A percentile compares a stretch with the other conserved stretches of the same genome.
These are phyloP conservation scores for Phytophthora brassicae DNA, from an alignment of 352 stramenopile species.

Conservation along the genomic window DNA sequence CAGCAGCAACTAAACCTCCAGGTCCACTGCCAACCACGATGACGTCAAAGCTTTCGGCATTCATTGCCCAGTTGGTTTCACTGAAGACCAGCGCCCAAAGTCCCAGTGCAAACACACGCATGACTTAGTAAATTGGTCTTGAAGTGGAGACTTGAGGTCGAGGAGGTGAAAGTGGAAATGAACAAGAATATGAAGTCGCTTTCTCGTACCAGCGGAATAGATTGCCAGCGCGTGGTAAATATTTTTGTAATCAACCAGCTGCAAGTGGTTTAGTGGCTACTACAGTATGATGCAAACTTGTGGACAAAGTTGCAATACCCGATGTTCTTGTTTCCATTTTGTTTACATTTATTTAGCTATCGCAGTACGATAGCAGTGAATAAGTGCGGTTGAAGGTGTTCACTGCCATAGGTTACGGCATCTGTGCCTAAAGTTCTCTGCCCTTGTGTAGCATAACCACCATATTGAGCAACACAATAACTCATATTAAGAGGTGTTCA, in stretches of 20 bases:
- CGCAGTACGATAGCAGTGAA: no score
- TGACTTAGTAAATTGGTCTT: background rate
- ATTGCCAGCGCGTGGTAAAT: conserved; percentile 20
- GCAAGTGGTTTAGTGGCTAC: conserved; percentile 4
- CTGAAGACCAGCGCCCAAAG: conserved; percentile 2
- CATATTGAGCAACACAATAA: no score
- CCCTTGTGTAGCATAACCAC: no score
- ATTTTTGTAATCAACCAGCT: conserved; percentile 7
- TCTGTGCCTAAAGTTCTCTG: no score
- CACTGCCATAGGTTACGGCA: no score
- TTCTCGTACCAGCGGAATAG: no score
- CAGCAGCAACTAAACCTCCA: conserved; percentile 54
- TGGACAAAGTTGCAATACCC: conserved; percentile 4
- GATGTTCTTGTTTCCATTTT: background rate
- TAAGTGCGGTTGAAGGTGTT: no score
- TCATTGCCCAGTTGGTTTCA: background rate
- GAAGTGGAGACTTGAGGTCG: background rate
- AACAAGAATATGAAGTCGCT: no score
- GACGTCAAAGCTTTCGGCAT: conserved; percentile 43
- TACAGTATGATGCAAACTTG: conserved; percentile 4
- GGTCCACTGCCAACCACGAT: conserved; percentile 57
- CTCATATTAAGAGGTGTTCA: no score
- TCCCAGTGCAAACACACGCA: conserved; percentile 1
- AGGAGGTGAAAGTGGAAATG: conserved; percentile 13
- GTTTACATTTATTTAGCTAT: no score